Evolutionary conservation across 352 stramenopile genomes (phyloP), one percentile per base, ranked within the genome.

Genomic region (Lagenidium sp.): DNA sequence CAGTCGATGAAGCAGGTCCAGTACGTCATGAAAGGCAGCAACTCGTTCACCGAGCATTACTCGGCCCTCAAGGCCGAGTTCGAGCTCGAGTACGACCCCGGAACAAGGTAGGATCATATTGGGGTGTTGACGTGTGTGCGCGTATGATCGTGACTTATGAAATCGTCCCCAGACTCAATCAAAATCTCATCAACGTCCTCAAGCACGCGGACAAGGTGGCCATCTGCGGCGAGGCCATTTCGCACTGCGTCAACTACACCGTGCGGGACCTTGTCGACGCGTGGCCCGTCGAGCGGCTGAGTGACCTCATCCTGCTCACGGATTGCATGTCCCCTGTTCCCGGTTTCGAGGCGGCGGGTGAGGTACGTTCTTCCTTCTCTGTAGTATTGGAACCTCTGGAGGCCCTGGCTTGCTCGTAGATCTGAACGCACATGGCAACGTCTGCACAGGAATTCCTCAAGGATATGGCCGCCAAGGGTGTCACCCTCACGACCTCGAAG

Each of bases 201-300:
- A 81, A 81, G 61, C 65, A 68, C n/a, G 74, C 79, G 3, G 74
- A 86, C 59, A 74, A 77, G 41, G 75, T 99, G 2, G 50, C 96
- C 12, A 67, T 98, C 26, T 96, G 87, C 43, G 95, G 95, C 20
- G 90, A 99, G 61, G 94, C 95, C 6, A 68, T 95, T 49, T 97
- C 86, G 30, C 95, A 98, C 62, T 98, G 95, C 65, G 94, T 99
- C 23, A 98, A 98, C 61, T 97, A 97, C 67, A 97, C 94, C 0
- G 62, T 97, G 7, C 70, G 93, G 15, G 93, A 98, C 52, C 74
- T 98, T 30, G 67, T 95, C 1, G 59, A 76, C 18, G 54, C 79
- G 20, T 97, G 85, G 87, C 75, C 85, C 1, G 60, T 59, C 21
- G 63, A 87, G 7, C 64, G 88, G n/a, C 43, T 65, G 11, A 34